These are phyloP conservation scores for Melastoma candidum DNA, from an alignment of 441 rosid genomes.

Conservation along the genomic window DNA sequence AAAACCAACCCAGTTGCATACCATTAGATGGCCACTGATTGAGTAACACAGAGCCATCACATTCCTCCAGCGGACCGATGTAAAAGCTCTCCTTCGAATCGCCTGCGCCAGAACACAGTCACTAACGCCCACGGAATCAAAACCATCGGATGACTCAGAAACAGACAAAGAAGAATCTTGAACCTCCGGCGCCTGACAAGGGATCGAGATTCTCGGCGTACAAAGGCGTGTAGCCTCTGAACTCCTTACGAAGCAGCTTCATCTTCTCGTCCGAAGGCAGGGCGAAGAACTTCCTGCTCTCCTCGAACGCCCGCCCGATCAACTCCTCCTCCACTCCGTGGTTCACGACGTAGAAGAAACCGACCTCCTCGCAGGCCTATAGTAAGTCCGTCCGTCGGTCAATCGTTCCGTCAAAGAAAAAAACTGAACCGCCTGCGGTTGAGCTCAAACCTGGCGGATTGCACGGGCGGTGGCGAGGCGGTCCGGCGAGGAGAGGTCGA, in stretches of 20 bases:
- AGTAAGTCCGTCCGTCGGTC: background rate
- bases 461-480: constrained; percentile 34
- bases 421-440: no score
- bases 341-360: constrained; percentile 76
- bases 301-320: constrained; percentile 25
- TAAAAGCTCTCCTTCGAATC: constrained; percentile 73
- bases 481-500: constrained; percentile 41
- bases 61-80: constrained; percentile 42
- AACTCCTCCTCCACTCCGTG: constrained; percentile 60
- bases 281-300: constrained; percentile 48
- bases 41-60: constrained; percentile 19
- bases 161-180: background rate
- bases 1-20: constrained; percentile 10
- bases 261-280: constrained; percentile 49
- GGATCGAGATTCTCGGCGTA: constrained; percentile 56
- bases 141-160: no score
- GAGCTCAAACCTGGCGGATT: constrained; percentile 43
- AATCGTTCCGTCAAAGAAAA: background rate
- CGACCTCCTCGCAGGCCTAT: constrained; percentile 67
- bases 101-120: constrained; percentile 26
- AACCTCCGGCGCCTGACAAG: constrained; percentile 39
- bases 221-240: constrained; percentile 56
- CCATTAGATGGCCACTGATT: constrained; percentile 78
- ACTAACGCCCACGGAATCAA: no score
- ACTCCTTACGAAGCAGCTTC: constrained; percentile 34